Evolutionary conservation across 208 protist genomes (phyloP), one percentile per base, ranked within the genome.

Genomic region (Jaenimonas drosophilae): DNA sequence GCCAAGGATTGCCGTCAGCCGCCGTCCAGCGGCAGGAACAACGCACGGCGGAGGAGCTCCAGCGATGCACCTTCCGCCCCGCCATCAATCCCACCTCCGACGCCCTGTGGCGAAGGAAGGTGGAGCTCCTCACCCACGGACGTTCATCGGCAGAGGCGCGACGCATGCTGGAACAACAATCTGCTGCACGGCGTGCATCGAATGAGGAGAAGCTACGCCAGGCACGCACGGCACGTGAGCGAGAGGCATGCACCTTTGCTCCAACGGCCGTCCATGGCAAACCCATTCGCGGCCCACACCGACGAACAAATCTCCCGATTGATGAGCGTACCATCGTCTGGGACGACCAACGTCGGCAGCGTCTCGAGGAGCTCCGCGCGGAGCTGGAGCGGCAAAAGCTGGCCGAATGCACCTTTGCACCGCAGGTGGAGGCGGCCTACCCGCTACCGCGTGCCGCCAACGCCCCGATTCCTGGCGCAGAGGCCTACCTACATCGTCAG

Each of bases 321-420:
- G 60, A 52, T 28, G 70, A 70, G 20, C 76, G 82, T 33, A 57
- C 63, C 19, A 44, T 57, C 41, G 19, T 76, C 41, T 80, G 76
- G 70, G 60, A 45, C 7, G 57, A 62, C 57, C 82, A 78, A 54
- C 69, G 70, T 24, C 54, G 69, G 9, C 51, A 54, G 14, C 61
- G 67, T 21, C 59, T 84, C n/a, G 26, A 49, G 12, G 32, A 63
- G 28, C 59, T 70, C 33, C 59, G 59, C 16, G 4, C n/a, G 23
- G 76, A 81, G 59, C 14, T 60, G 27, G 59, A 75, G 29, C 56
- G 54, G 31, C 50, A 53, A 0, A 40, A 31, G 21, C 58, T 63
- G 37, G 53, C 54, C 17, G 64, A 79, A 41, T 85, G 71, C 64
- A 63, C 82, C 20, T 91, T 91, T 44, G 65, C 47, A 5, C 76